These are phyloP conservation scores for Scutellaria galericulata DNA, from an alignment of 257 asterid species.

Conservation along the genomic window DNA sequence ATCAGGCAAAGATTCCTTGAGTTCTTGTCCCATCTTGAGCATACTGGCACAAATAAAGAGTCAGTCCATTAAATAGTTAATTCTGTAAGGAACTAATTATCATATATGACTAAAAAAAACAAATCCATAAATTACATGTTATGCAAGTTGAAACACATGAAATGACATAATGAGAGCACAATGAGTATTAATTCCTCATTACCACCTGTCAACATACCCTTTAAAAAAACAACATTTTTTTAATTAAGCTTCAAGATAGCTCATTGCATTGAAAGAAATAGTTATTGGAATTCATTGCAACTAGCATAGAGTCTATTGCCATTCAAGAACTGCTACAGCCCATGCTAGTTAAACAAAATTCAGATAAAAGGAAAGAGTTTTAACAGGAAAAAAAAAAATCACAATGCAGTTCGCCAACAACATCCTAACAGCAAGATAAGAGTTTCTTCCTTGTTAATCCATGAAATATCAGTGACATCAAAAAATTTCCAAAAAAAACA, in stretches of 20 bases:
- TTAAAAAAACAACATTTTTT: not conserved
- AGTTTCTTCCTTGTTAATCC: slow-evolving; percentile 5
- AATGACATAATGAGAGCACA: not conserved
- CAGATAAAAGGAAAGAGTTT: not conserved
- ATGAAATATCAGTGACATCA: not conserved
- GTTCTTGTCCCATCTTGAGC: slow-evolving; percentile 66
- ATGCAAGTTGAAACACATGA: not conserved
- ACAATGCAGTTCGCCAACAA: not conserved
- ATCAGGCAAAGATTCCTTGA: slow-evolving; percentile 83
- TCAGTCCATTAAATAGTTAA: slow-evolving; percentile 40
- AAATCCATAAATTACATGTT: not conserved
- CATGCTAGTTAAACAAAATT: slow-evolving; percentile 21
- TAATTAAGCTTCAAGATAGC: not conserved
- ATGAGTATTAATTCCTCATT: slow-evolving; percentile 4
- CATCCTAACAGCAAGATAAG: not conserved
- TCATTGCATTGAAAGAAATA: slow-evolving; percentile 10
- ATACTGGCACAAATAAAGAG: slow-evolving; percentile 69
- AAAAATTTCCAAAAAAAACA: not conserved
- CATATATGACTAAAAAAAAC: slow-evolving; percentile 22
- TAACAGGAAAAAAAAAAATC: not conserved
- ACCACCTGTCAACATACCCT: slow-evolving; percentile 17
- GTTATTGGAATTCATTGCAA: not conserved
- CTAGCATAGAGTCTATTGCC: not conserved
- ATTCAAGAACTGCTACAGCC: slow-evolving; percentile 3
- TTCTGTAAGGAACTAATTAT: slow-evolving; percentile 30